Evolutionary conservation across 2,329 filamentous ascomycete genomes (phyloP), one percentile per base, ranked within the genome.

Genomic region (Ilyonectria sp.): DNA sequence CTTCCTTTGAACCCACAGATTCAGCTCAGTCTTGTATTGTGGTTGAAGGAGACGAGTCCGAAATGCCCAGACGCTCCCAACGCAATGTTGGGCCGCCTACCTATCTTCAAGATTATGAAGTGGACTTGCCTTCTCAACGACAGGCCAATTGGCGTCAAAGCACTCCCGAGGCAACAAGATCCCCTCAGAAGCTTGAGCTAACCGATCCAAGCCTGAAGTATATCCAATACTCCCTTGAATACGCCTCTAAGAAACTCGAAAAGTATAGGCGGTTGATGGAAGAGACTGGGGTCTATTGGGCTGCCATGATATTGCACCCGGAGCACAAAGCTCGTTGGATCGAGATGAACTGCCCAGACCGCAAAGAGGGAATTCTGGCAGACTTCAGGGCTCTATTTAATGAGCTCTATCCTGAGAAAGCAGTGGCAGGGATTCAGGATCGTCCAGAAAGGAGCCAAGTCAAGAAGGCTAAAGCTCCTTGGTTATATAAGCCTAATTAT

Each of bases 301-400:
- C 53, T 31, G 53, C 53, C 11, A 21, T 56, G 7, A 44, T 56
- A 15, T 23, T 56, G 9, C 53, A 56, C 53, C 53, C 53, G 7
- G 47, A 23, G 21, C 47, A 17, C 15, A 26, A 50, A 50, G 23
- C 23, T 23, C 26, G 47, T 50, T 31, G 47, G 26, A 31, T 31
- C 19, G 23, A 31, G 23, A 50, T 26, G 21, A 50, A 29, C 21
- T 26, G 13, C 15, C 15, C 26, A 31, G 35, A 10, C 35, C 35
- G 35, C 35, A 40, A 40, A 40, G 35, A 40, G 35, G 35, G 35
- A 40, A 40, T 40, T 13, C 35, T 13, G 35, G 35, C 35, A 40
- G 35, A 40, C 35, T 40, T 40, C 35, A 40, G 35, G 35, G 35
- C 35, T 40, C 47, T 29, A 50, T 50, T 29, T 29, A 29, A 26